Evolutionary conservation across 352 stramenopile species (phyloP).

Genomic region (Phytophthora nicotianae): DNA sequence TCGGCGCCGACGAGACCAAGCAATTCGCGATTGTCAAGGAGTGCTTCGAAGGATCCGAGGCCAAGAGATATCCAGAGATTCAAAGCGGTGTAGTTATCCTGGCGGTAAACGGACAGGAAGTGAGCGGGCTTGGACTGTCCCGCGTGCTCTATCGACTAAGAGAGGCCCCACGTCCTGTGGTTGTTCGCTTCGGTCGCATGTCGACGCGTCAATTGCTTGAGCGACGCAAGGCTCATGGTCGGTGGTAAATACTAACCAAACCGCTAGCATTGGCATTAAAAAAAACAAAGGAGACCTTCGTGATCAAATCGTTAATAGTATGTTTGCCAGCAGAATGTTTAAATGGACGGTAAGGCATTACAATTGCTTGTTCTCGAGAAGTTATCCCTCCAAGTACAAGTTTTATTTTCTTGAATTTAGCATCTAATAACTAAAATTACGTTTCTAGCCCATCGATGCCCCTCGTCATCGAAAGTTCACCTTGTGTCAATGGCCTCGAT

Average conservation of each 20-base stretch:
- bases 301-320: no score
- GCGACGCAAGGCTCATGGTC: slow-evolving; percentile 33
- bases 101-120: slow-evolving; percentile 81
- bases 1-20: slow-evolving; percentile 67
- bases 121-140: slow-evolving; percentile 70
- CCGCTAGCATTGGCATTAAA: slow-evolving; percentile 4
- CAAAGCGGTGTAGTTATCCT: slow-evolving; percentile 83
- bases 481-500: no score
- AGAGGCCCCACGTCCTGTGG: slow-evolving; percentile 77
- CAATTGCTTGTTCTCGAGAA: no score
- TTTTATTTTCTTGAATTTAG: no score
- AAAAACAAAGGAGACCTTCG: neutral
- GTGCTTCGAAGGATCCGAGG: slow-evolving; percentile 79
- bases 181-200: slow-evolving; percentile 83
- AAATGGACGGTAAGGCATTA: no score
- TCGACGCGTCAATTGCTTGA: slow-evolving; percentile 42
- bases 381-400: no score
- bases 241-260: slow-evolving; percentile 27
- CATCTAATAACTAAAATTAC: no score
- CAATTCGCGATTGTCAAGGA: slow-evolving; percentile 86
- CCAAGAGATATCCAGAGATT: slow-evolving; percentile 78
- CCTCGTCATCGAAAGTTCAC: no score
- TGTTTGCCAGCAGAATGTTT: no score
- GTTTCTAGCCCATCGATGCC: no score
- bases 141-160: slow-evolving; percentile 78